A percentile compares a stretch with the other conserved stretches of the same genome.
These are phyloP conservation scores for Wallacemonas rigidus DNA, from an alignment of 208 protist species.

Conservation along the genomic window DNA sequence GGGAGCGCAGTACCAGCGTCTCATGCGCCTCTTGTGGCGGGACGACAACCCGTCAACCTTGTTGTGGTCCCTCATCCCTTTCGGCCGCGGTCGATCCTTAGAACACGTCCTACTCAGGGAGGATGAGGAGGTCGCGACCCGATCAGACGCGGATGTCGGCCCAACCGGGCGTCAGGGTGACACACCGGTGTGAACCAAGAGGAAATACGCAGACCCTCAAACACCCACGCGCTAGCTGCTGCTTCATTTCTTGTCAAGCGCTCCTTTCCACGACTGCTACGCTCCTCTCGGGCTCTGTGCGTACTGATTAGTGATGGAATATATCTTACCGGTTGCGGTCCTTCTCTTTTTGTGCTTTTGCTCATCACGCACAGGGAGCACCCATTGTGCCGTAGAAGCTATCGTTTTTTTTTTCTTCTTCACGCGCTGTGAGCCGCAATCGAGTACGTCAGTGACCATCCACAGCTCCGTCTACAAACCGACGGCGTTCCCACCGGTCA, in stretches of 20 bases:
- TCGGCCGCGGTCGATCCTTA: not conserved
- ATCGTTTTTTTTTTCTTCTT: conserved; percentile 8
- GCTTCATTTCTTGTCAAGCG: too few relatives aligned
- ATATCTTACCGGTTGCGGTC: too few relatives aligned
- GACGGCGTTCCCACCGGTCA: too few relatives aligned
- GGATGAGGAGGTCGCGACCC: conserved; percentile 1
- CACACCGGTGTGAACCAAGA: not conserved
- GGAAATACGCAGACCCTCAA: too few relatives aligned
- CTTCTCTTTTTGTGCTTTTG: too few relatives aligned
- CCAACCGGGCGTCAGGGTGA: not conserved
- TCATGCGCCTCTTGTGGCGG: conserved; percentile 17
- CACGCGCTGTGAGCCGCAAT: not conserved
- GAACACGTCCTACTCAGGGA: not conserved
- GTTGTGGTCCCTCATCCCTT: conserved; percentile 51
- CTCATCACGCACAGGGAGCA: too few relatives aligned
- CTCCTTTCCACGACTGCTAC: too few relatives aligned
- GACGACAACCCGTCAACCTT: conserved; percentile 60
- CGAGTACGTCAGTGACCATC: too few relatives aligned
- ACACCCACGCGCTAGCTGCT: too few relatives aligned
- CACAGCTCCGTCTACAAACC: too few relatives aligned
- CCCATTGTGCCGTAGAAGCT: not conserved
- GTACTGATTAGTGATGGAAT: too few relatives aligned
- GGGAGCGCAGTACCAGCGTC: conserved; percentile 1
- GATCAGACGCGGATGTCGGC: conserved; percentile 13
- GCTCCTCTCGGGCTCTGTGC: too few relatives aligned